Percentiles rank a stretch among this genome's conserved stretches.
These are phyloP conservation scores for Kluyveromyces sp. DNA, from an alignment of 1,139 yeast genomes.

Conservation along the genomic window DNA sequence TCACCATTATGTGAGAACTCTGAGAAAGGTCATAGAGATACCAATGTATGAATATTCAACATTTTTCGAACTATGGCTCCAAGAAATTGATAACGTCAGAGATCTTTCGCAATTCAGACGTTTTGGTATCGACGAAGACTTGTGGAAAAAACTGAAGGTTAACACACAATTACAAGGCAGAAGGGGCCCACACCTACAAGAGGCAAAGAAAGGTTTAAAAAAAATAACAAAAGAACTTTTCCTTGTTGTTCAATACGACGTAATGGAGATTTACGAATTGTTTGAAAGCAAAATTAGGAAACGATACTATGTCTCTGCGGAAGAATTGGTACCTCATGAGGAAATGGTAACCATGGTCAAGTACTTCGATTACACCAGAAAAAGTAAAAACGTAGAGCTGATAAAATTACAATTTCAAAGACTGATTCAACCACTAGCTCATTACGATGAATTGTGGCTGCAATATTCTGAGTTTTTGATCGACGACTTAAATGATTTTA, in stretches of 20 bases:
- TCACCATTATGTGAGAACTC: constrained; percentile 40
- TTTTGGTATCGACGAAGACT: constrained; percentile 27
- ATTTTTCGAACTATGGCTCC: constrained; percentile 44
- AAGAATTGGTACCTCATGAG: constrained; percentile 19
- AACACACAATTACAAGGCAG: constrained; percentile 21
- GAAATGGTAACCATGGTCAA: constrained; percentile 26
- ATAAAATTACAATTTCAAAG: constrained; percentile 29
- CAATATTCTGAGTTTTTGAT: constrained; percentile 29
- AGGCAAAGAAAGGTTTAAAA: constrained; percentile 25
- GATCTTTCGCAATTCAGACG: constrained; percentile 29
- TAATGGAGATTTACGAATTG: constrained; percentile 25
- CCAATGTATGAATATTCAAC: constrained; percentile 74
- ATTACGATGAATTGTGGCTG: constrained; percentile 29
- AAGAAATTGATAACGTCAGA: constrained; percentile 36
- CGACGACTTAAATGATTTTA: constrained; percentile 18
- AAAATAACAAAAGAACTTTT: constrained; percentile 30
- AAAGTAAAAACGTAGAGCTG: constrained; percentile 16
- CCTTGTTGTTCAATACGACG: constrained; percentile 28
- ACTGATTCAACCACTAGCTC: constrained; percentile 26
- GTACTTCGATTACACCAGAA: constrained; percentile 26
- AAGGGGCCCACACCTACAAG: constrained; percentile 26
- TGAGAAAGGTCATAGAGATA: constrained; percentile 56
- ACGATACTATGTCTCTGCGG: constrained; percentile 26
- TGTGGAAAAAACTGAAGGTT: constrained; percentile 30
- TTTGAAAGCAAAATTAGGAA: constrained; percentile 27